phyloP scores from a whole-genome alignment of 2,329 filamentous ascomycete genomes.

The Aspergillus carbonarius region DNA sequence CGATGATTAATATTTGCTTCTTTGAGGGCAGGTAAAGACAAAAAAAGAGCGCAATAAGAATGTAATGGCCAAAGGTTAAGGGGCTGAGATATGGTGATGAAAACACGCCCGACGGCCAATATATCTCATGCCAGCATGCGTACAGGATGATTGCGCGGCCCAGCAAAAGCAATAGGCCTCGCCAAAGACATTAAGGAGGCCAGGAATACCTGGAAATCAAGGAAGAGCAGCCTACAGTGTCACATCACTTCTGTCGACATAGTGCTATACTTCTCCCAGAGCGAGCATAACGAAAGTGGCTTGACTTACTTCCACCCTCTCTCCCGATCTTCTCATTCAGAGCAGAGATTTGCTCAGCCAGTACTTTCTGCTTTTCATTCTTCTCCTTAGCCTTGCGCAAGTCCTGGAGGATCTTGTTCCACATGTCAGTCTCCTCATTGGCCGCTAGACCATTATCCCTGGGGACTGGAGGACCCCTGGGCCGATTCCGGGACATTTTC shows the following conservation, averaged over 20 bases:
- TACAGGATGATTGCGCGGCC: neutral
- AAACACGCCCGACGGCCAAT: neutral
- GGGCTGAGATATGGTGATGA: neutral
- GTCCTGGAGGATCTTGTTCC: conserved; percentile 45
- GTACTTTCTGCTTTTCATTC: conserved; percentile 41
- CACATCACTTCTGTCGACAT: neutral
- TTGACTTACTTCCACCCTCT: conserved; percentile 44
- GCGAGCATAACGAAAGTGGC: neutral
- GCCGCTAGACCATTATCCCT: conserved; percentile 45
- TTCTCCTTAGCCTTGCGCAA: conserved; percentile 45
- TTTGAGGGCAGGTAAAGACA: neutral
- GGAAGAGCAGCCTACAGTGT: neutral
- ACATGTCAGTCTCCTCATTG: conserved; percentile 47
- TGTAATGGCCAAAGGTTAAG: neutral
- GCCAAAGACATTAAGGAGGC: neutral
- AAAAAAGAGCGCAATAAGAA: neutral
- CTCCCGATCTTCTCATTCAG: conserved; percentile 46
- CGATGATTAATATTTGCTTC: conserved; percentile 13
- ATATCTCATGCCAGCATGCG: neutral
- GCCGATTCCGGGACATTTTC: conserved; percentile 45
- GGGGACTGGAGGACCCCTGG: conserved; percentile 36
- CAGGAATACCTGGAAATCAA: neutral
- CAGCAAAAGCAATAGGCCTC: neutral
- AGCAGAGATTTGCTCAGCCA: conserved; percentile 42
- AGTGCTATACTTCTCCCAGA: neutral